A percentile compares a stretch with the other conserved stretches of the same genome.
These are phyloP conservation scores for Hemerocallis citrina DNA, from an alignment of 106 monocot species.

Conservation along the genomic window DNA sequence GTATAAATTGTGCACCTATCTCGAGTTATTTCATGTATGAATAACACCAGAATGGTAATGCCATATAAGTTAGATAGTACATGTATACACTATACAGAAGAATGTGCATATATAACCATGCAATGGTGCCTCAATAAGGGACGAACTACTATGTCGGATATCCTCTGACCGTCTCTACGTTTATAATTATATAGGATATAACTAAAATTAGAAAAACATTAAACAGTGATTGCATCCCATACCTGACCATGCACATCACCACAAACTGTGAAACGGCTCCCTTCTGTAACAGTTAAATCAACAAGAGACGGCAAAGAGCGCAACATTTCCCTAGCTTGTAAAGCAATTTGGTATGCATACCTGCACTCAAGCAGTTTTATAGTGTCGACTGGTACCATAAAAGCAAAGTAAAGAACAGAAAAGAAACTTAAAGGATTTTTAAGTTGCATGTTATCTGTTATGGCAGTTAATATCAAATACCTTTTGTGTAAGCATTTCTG, in stretches of 20 bases:
- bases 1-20: no score
- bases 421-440: background rate
- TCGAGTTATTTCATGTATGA: no score
- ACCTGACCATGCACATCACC: slow-evolving; percentile 99
- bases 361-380: slow-evolving; percentile 16
- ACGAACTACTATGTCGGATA: no score
- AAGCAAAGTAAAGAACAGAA: background rate
- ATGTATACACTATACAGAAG: no score
- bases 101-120: no score
- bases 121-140: no score
- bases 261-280: slow-evolving; percentile 78
- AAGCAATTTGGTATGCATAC: slow-evolving; percentile 83
- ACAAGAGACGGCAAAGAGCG: slow-evolving; percentile 81
- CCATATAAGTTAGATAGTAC: no score
- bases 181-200: no score
- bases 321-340: slow-evolving; percentile 67
- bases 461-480: slow-evolving; percentile 21
- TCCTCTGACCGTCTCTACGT: no score
- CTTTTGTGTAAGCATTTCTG: slow-evolving; percentile 89
- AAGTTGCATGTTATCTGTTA: background rate
- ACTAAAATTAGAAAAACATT: no score
- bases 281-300: slow-evolving; percentile 63
- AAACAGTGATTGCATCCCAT: background rate
- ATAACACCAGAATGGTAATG: no score
- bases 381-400: background rate